Base-by-base conservation (phyloP, 2,329 filamentous ascomycete species). In the Cladorrhinum sp. region DNA sequence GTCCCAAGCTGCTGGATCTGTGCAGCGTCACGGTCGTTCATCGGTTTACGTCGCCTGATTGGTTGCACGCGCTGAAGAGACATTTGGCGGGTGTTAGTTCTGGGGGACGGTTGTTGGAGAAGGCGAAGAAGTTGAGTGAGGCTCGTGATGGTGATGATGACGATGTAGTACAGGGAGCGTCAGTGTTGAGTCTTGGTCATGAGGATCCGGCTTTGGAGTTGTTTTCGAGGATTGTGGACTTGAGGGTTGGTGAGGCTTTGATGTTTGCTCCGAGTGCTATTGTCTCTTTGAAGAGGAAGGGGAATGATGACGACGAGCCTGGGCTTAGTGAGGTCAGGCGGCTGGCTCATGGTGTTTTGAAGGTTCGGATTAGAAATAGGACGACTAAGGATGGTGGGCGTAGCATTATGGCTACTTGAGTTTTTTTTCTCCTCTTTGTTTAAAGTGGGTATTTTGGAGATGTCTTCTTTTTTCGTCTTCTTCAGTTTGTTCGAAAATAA, bases 11-110 rank as follows among this genome's bases (percentile, higher is more conserved):
- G 0, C 78, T 93, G 0, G 88, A 91, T 57, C 76, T 93, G 0
- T 92, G 87, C 71, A 86, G 84, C 1, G 75, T 90, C n/a, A 89
- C 85, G 0, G 79, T 92, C 16, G 85, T 92, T 0, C 89, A 93
- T 68, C 81, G 87, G 0, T 93, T 93, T 71, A 85, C 52, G 0
- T 74, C 71, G 18, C 73, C 73, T 0, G 71, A 72, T 53, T 74
- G 71, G 72, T 65, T 74, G 18, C 61, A 55, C 2, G 62, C 68
- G 12, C 65, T 74, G 8, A 64, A 65, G 32, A 66, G 59, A 27
- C 72, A 75, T 22, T 58, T 74, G 8, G 72, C 72, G 0, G 71
- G 71, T 2, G 68, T 71, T 12, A 68, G 65, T 6, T 59, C 62
- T 1, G 64, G 64, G 1, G 61, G 65, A 1, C 55, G 23, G 54